Percentiles rank a stretch among this genome's conserved stretches.
Evolutionary conservation across 306 rosid species (phyloP).

Genomic region (Trifolium repens): DNA sequence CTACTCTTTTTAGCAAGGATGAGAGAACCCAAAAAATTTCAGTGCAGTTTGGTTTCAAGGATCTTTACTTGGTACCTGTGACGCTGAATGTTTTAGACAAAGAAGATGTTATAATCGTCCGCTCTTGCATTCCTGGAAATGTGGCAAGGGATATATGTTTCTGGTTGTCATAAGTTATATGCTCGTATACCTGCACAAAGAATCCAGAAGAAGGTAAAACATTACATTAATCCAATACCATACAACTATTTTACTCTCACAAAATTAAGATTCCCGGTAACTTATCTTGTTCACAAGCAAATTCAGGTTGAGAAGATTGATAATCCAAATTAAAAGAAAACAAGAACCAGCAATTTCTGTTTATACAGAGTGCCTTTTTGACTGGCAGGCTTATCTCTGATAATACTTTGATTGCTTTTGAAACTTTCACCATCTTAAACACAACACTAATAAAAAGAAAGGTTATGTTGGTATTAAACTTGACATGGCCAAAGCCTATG

Average conservation of each 20-base stretch:
- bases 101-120: constrained; percentile 85
- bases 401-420: too few relatives aligned
- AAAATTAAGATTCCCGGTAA: constrained; percentile 8
- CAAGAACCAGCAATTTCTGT: not conserved
- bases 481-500: too few relatives aligned
- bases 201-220: constrained; percentile 27
- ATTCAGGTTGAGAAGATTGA: constrained; percentile 16
- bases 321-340: constrained; percentile 21
- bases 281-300: constrained; percentile 9
- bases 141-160: constrained; percentile 82
- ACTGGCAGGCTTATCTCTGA: too few relatives aligned
- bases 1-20: constrained; percentile 17
- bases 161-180: constrained; percentile 61
- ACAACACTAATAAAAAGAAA: too few relatives aligned
- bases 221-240: not conserved
- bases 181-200: constrained; percentile 70
- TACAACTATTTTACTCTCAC: constrained; percentile 3
- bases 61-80: constrained; percentile 74
- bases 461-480: too few relatives aligned
- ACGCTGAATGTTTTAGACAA: constrained; percentile 79
- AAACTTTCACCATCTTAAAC: too few relatives aligned
- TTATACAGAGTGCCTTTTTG: too few relatives aligned
- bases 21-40: not conserved
- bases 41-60: constrained; percentile 25
- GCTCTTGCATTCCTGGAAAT: constrained; percentile 76